Evolutionary conservation across 192 early-diverging fungal species (phyloP), one percentile per base, ranked within the genome.

Genomic region (Entomortierella beljakovae): DNA sequence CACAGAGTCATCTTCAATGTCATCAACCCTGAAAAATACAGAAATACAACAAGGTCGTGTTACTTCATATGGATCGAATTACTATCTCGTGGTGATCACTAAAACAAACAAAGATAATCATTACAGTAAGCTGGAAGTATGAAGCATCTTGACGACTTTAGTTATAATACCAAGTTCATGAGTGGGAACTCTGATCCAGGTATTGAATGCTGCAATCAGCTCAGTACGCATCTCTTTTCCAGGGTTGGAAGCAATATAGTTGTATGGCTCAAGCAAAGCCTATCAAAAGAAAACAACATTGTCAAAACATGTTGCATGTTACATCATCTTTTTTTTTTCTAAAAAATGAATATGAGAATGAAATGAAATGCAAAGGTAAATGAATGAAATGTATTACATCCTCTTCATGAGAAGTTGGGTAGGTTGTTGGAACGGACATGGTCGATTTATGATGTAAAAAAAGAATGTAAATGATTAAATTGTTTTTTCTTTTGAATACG

Each of bases 191-290:
- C 90, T 76, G 16, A 98, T 84, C 96, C 97, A 99, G 55, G 82
- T 37, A 63, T 97, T 90, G 72, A 99, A 99, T 0, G 97, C 96
- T 13, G 93, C 84, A 31, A 99, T 93, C 43, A 99, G 86, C 55
- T 95, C 91, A 11, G 94, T 89, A 52, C 98, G 90, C 59, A 99
- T 90, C 55, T 96, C 94, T 79, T 99, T 99, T 20, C 98, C 98
- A 0, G 95, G 95, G 32, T 95, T 82, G 34, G 91, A 80, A 34
- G 81, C 77, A 26, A 99, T 91, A 63, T 99, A 99, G 33, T 88
- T 81, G 83, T 88, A 99, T 0, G 97, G 98, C 68, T 98, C 98
- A 16, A 99, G 85, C 1, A 99, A 87, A 32, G 94, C 88, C 91
- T 94, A 85, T 54, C 13, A 15, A 64, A 33, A 34, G 40, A 34